Evolutionary conservation across 129 eudicot species (phyloP), one percentile per base, ranked within the genome.

Genomic region (Artemisia annua): DNA sequence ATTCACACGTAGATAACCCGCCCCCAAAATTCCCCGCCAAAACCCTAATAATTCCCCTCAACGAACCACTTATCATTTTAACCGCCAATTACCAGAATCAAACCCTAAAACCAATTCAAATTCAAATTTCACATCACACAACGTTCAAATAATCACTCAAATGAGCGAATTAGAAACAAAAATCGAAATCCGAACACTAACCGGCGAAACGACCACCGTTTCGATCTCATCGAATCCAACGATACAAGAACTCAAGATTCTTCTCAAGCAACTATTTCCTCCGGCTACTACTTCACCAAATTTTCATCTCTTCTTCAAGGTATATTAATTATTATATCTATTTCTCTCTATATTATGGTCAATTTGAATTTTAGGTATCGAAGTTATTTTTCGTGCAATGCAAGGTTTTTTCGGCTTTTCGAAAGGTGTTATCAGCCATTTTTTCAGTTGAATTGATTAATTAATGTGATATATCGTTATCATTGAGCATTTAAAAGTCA

Each of bases 271-370:
- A 11, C 22, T 48, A 7, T 88, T 86, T 58, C 84, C 86, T 35
- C 92, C 96, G 3, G 91, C 91, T 9, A 72, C 90, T 1, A 44
- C 89, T 6, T 79, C 89, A 65, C 73, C 93, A 4, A 75, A 83
- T 67, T 91, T 91, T 64, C 97, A 91, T 75, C 91, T 91, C 30
- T 91, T 88, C 70, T 79, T 83, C 65, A 87, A 83, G 92, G 97
- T 53, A 15, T 44, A 16, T 3, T 46, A 12, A n/a, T n/a, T n/a
- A 26, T 35, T 35, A 35, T 30, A 30, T 30, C 35, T 30, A 30
- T 2, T 30, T 30, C 35, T 30, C 35, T 30, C 35, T 30, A 30
- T 30, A 30, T 20, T 20, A 20, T 0, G 22, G 22, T 20, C 22
- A 20, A 20, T 20, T 20, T 20, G 22, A 20, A 20, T 20, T 20